Percentiles rank a stretch among this genome's conserved stretches.
These are phyloP conservation scores for Primulina tabacum DNA, from an alignment of 257 asterid genomes.

Conservation along the genomic window DNA sequence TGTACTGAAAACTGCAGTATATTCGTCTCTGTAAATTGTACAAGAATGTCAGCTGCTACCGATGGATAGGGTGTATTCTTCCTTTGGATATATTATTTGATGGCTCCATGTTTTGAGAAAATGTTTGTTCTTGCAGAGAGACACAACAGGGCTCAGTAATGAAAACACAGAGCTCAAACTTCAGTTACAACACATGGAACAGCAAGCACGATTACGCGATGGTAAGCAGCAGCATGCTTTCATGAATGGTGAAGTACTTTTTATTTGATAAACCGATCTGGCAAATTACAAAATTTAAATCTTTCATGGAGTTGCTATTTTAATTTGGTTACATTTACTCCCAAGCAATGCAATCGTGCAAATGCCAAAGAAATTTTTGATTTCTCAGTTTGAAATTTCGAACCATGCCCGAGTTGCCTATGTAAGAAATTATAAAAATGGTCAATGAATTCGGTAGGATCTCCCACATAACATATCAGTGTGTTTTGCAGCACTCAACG, in stretches of 20 bases:
- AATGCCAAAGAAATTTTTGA: not conserved
- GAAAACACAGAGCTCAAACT: conserved; percentile 94
- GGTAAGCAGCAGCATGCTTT: conserved; percentile 40
- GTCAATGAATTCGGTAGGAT: too few relatives aligned
- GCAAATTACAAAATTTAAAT: not conserved
- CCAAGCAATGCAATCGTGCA: not conserved
- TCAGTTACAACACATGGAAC: conserved; percentile 95
- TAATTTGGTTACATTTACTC: too few relatives aligned
- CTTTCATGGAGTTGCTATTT: too few relatives aligned
- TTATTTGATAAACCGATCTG: not conserved
- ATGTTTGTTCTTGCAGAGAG: conserved; percentile 58
- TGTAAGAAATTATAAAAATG: too few relatives aligned
- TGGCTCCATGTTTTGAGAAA: not conserved
- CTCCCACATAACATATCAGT: not conserved
- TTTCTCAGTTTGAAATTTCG: too few relatives aligned
- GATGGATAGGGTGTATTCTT: too few relatives aligned
- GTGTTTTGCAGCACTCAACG: conserved; percentile 62
- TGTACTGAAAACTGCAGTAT: not conserved
- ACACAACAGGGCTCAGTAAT: conserved; percentile 72
- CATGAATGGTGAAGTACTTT: not conserved
- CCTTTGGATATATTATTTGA: not conserved
- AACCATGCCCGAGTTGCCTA: too few relatives aligned
- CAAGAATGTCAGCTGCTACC: not conserved
- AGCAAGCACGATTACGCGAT: conserved; percentile 91
- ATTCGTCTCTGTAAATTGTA: not conserved